Evolutionary conservation across 768 basidiomycete species (phyloP), one percentile per base, ranked within the genome.

Genomic region (Lactifluus piperatus): DNA sequence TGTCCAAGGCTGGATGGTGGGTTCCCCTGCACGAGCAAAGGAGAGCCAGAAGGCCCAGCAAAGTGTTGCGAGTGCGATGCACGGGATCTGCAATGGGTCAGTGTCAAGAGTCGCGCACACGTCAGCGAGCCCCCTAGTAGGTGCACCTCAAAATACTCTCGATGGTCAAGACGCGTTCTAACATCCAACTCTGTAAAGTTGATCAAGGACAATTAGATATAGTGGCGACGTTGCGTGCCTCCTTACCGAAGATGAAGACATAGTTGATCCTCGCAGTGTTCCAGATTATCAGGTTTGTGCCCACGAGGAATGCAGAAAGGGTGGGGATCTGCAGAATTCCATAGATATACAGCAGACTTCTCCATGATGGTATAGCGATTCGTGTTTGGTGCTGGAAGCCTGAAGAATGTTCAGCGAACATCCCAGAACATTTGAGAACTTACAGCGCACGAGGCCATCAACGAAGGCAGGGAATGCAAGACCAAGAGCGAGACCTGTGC

Each of bases 41-140:
- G 94, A 89, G 44, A 97, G 75, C 84, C 85, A 94, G 69, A 93
- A 93, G 29, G 87, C 82, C 61, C 86, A 88, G 53, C 79, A 82
- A 5, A 97, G 78, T 1, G 83, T 77, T 26, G 82, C 76, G 29
- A 93, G 77, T n/a, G 95, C 71, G 49, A 93, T 75, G n/a, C 85
- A 78, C 1, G 95, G 93, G 10, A 89, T 79, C 90, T 93, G 60
- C 27, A 26, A 45, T 8, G 14, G n/a, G 14, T 9, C 27, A 34
- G 26, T 37, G 14, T 55, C 43, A 24, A 26, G 4, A 20, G 14
- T 11, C 41, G 11, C 14, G 18, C 5, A 26, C 14, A 27, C n/a
- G 32, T 36, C 20, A 49, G 22, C 7, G 24, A 43, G 52, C n/a
- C 20, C 48, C n/a, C 11, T 36, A 9, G 11, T 14, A 27, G n/a